Evolutionary conservation across 257 asterid species (phyloP), one percentile per base, ranked within the genome.

Genomic region (Petunia axillaris): DNA sequence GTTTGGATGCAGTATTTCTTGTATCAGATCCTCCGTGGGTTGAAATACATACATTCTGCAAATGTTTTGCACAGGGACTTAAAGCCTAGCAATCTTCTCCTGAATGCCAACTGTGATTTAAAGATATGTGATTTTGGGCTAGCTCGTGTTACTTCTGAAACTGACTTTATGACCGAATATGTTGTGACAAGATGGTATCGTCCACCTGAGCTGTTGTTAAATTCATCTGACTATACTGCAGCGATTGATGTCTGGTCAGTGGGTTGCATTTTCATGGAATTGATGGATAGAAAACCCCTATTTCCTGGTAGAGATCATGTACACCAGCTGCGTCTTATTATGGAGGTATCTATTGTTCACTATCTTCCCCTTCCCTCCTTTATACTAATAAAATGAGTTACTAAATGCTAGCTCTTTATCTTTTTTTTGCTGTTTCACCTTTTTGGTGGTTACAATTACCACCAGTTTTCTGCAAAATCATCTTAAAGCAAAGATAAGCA

Each of bases 251-350:
- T 78, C 46, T 78, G 81, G 81, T 78, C 81, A 41, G 81, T 78
- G 59, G 79, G 83, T 75, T 80, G 79, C 63, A 80, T 80, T 11
- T 80, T 80, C 70, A 71, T 71, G 79, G 83, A 80, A 80, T 25
- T 80, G 59, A 73, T 81, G 41, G 52, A 71, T 16, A n/a, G 83
- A 16, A 59, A 50, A 44, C 80, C 79, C 59, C 73, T 80, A 40
- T 70, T 80, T 41, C 73, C 79, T 80, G 83, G 83, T 15, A 70
- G 79, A 80, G 79, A 70, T 70, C 83, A 70, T 6, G 78, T 68
- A 66, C 68, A 48, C 63, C 83, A 80, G 79, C 52, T 80, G n/a
- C 83, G 79, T 39, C 76, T 80, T n/a, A 37, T 80, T 60, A 40
- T 80, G 60, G 79, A 80, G 79, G 83, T 80, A 57, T 43, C 4